Evolutionary conservation across 176 grass and related monocot species (phyloP).

Genomic region (Hyparrhenia diplandra): DNA sequence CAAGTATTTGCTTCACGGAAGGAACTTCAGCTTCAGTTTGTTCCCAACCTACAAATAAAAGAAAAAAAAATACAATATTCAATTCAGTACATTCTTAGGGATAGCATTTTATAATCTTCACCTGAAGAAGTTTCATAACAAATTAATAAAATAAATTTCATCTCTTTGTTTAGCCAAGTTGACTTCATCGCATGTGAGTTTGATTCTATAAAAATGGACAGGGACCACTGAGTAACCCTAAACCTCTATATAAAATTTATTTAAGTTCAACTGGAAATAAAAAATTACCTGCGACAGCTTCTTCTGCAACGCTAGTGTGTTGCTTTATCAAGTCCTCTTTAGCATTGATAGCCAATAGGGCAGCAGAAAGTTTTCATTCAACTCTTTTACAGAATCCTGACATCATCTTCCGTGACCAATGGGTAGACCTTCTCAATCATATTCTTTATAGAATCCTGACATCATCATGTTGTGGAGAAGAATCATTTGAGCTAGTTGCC

Average conservation of each 20-base stretch:
- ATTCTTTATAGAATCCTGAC: slow-evolving; percentile 55
- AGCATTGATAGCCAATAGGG: slow-evolving; percentile 65
- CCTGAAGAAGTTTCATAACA: neutral
- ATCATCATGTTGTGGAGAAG: slow-evolving; percentile 27
- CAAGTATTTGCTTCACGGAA: slow-evolving; percentile 68
- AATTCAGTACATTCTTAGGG: neutral
- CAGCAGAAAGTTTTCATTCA: slow-evolving; percentile 79
- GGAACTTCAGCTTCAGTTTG: slow-evolving; percentile 76
- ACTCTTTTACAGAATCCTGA: slow-evolving; percentile 59
- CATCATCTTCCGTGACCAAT: slow-evolving; percentile 25
- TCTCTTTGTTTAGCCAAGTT: slow-evolving; percentile 3
- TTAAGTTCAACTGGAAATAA: neutral
- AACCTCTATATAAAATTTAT: neutral
- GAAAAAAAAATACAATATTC: neutral
- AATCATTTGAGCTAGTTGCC: slow-evolving; percentile 20
- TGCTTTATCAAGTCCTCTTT: slow-evolving; percentile 98
- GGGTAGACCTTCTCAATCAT: slow-evolving; percentile 52
- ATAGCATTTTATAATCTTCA: neutral
- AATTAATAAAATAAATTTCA: slow-evolving; percentile 3
- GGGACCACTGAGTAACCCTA: neutral
- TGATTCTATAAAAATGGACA: slow-evolving; percentile 2
- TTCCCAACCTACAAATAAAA: slow-evolving; percentile 83
- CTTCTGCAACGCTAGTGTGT: slow-evolving; percentile 89
- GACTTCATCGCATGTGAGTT: neutral
- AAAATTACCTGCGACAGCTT: slow-evolving; percentile 78